phyloP scores from a whole-genome alignment of 352 stramenopile genomes.

The Phytophthora hibernalis region DNA sequence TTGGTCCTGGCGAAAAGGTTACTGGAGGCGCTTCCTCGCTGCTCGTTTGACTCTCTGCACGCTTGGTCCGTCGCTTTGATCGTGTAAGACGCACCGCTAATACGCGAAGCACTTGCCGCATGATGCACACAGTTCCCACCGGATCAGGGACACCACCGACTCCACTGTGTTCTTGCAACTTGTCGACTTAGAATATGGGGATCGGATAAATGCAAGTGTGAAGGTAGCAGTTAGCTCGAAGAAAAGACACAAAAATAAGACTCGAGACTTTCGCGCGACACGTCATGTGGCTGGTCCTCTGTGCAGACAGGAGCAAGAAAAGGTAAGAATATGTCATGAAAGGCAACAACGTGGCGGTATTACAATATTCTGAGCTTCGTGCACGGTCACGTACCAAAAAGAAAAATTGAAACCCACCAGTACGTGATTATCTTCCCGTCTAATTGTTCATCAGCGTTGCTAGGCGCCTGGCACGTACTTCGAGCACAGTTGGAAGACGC shows the following conservation, averaged over 20 bases:
- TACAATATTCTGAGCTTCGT: neutral
- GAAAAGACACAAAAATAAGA: conserved; percentile 23
- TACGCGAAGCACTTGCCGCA: conserved; percentile 6
- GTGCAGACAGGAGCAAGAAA: conserved; percentile 10
- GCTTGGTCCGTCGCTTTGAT: conserved; percentile 8
- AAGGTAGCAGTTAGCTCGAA: neutral
- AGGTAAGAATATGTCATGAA: conserved; percentile 17
- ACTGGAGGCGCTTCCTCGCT: conserved; percentile 3
- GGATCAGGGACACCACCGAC: neutral
- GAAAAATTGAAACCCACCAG: conserved; percentile 1
- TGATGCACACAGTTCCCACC: neutral
- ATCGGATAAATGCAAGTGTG: neutral
- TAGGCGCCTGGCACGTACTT: conserved; percentile 50
- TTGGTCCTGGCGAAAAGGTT: neutral
- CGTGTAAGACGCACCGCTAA: conserved; percentile 2
- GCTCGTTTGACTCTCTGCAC: conserved; percentile 2
- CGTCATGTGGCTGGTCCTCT: conserved; percentile 3
- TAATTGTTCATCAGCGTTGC: conserved; percentile 4
- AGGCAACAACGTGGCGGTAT: neutral
- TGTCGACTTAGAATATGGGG: conserved; percentile 9
- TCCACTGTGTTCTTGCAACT: neutral
- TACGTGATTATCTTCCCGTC: neutral
- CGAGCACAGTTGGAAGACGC: conserved; percentile 44
- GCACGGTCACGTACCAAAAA: conserved; percentile 19
- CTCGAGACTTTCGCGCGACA: conserved; percentile 12